A percentile compares a stretch with the other conserved stretches of the same genome.
These are phyloP conservation scores for Phaeotremella skinneri DNA, from an alignment of 768 basidiomycete genomes.

Conservation along the genomic window DNA sequence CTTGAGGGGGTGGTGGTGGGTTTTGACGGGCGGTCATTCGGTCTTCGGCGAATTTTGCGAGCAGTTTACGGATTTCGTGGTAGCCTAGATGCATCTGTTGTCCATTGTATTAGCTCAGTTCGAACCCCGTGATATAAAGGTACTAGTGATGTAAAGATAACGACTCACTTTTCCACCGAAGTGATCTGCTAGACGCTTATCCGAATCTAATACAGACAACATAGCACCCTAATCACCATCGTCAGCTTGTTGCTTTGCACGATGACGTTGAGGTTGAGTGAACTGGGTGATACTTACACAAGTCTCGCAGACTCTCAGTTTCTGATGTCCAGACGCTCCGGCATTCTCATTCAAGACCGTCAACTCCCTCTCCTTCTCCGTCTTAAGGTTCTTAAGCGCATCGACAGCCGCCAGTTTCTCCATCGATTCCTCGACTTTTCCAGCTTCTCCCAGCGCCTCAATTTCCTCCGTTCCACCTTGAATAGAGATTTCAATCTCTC, in stretches of 20 bases:
- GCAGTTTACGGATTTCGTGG: conserved; percentile 93
- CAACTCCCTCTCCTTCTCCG: conserved; percentile 94
- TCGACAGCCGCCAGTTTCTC: conserved; percentile 95
- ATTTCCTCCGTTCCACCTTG: conserved; percentile 99
- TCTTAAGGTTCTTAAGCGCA: conserved; percentile 91
- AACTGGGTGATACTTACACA: conserved; percentile 60
- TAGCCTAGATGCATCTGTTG: conserved; percentile 95
- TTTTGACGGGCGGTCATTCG: conserved; percentile 64
- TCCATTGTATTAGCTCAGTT: conserved; percentile 7
- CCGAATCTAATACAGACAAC: conserved; percentile 94
- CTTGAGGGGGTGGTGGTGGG: conserved; percentile 55
- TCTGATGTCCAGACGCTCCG: conserved; percentile 99
- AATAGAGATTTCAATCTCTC: conserved; percentile 97
- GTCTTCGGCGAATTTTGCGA: conserved; percentile 84
- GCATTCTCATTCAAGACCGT: conserved; percentile 96
- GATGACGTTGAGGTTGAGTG: not conserved
- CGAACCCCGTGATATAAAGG: too few species aligned
- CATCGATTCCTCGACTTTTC: conserved; percentile 99
- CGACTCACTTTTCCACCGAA: conserved; percentile 93
- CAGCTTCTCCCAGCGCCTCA: conserved; percentile 90
- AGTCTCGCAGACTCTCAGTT: conserved; percentile 98
- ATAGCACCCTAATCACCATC: conserved; percentile 66
- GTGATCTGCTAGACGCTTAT: conserved; percentile 96
- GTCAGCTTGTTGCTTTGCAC: conserved; percentile 8
- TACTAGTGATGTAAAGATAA: conserved; percentile 2